Base-by-base conservation (phyloP, 2,329 filamentous ascomycete genomes). In the Rhynchosporium graminicola region DNA sequence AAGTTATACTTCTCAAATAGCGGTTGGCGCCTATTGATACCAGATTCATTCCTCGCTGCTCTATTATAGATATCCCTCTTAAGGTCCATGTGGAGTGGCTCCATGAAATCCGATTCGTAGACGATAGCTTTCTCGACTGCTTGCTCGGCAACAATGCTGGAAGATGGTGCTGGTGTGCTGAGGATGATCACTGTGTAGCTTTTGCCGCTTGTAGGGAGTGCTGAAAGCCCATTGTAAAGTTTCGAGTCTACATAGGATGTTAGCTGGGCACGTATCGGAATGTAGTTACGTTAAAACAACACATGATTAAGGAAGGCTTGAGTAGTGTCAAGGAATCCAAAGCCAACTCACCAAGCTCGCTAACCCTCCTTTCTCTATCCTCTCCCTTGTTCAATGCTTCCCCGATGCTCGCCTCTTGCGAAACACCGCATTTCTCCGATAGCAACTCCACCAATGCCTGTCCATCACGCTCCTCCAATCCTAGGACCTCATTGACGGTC, bases 1-100 rank as follows among this genome's bases (percentile, higher is more conserved):
- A 93, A 98, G 75, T 97, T 90, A 76, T 99, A 99, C 76, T 90
- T 92, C 77, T 96, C 90, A 71, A 99, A 98, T 48, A 96, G 77
- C 3, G 85, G 81, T 36, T 81, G 75, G 42, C 76, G 80, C 62
- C 81, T 74, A 3, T 83, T 79, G 28, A 80, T 29, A 33, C 46
- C 74, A 36, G 77, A 80, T 46, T 66, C 71, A 63, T 83, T 80
- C 15, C 74, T 72, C 20, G 77, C 76, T n/a, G 77, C 76, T 15
- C 65, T 69, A 20, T 71, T 47, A 26, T 63, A 43, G 20, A 75
- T 68, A 31, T 74, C 51, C 70, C 92, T 85, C 83, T 91, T 95
- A 67, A 95, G 77, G 66, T 94, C 90, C 74, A 87, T 84, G 70
- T 90, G 89, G 56, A 89, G 73, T 12, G 82, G 76, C 57, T 86